Conservation (phyloP, 1,284 basidiomycete genomes). For the Caloboletus firmus region DNA sequence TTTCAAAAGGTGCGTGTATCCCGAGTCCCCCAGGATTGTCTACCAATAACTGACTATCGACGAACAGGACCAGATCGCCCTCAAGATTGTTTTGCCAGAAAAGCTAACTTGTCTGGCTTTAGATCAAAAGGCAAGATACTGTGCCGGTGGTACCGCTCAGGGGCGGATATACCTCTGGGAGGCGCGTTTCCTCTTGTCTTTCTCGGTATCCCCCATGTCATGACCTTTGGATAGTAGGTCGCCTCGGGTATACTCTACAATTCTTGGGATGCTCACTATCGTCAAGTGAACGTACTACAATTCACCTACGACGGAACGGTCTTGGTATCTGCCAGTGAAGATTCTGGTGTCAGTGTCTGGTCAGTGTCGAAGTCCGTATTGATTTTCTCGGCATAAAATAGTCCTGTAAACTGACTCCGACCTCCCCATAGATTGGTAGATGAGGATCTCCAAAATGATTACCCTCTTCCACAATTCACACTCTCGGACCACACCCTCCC, state of each 20-base stretch:
- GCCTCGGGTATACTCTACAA: constrained; percentile 87
- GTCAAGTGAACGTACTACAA: constrained; percentile 76
- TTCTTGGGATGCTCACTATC: constrained; percentile 95
- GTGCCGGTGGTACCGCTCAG: constrained; percentile 84
- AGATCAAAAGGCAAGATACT: constrained; percentile 72
- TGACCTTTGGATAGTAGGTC: constrained; percentile 53
- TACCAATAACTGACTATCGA: constrained; percentile 1
- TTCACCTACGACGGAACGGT: constrained; percentile 83
- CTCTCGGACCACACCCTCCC: constrained; percentile 91
- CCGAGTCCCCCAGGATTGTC: not conserved
- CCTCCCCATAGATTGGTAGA: constrained; percentile 61
- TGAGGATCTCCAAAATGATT: constrained; percentile 65
- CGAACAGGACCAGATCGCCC: constrained; percentile 78
- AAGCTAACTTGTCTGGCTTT: constrained; percentile 79
- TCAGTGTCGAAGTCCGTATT: constrained; percentile 74
- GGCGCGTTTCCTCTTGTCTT: constrained; percentile 39
- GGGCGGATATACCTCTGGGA: constrained; percentile 96
- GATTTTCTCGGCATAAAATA: constrained; percentile 14
- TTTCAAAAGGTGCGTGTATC: constrained; percentile 70
- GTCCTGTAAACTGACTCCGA: constrained; percentile 5
- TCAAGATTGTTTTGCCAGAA: constrained; percentile 89
- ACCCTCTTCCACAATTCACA: constrained; percentile 75
- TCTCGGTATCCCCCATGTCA: not conserved
- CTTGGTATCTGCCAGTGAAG: constrained; percentile 85
- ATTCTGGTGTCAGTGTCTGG: constrained; percentile 89